phyloP scores from a whole-genome alignment of 2,329 filamentous ascomycete genomes.

The Falciphora oryzae region DNA sequence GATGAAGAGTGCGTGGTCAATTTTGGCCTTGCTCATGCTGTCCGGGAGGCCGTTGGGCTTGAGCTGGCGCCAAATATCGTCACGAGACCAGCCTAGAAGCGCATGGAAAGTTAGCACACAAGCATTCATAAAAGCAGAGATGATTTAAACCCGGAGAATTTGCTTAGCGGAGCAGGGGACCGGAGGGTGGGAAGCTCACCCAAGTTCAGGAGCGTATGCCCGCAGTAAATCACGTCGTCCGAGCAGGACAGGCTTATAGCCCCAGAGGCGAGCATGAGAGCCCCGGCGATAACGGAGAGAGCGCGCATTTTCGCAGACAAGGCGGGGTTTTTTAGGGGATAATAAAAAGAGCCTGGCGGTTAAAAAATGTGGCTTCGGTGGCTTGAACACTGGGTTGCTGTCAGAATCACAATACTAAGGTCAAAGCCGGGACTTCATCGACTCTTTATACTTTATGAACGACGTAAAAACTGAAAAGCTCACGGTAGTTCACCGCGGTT shows the following conservation, averaged over 20 bases:
- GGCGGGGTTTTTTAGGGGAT: neutral
- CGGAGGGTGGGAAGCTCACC: too few relatives aligned
- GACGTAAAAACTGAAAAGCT: too few relatives aligned
- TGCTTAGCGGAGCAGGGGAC: too few relatives aligned
- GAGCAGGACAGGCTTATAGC: neutral
- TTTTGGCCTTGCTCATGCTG: neutral
- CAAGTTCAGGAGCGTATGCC: neutral
- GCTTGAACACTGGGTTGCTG: too few relatives aligned
- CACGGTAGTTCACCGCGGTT: too few relatives aligned
- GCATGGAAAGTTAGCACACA: neutral
- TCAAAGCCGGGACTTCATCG: too few relatives aligned
- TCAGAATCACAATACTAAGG: too few relatives aligned
- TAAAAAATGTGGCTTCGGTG: too few relatives aligned
- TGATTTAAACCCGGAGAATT: too few relatives aligned
- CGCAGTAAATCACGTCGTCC: neutral
- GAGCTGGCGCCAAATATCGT: neutral
- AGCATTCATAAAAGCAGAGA: neutral
- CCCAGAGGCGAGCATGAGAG: neutral
- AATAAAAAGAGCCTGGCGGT: too few relatives aligned
- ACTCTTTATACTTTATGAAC: too few relatives aligned
- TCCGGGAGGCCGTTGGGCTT: slow-evolving; percentile 2
- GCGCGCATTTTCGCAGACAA: neutral
- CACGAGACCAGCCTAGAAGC: neutral
- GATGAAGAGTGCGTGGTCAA: neutral
- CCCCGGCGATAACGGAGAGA: neutral